Evolutionary conservation across 2,329 filamentous ascomycete genomes (phyloP).

Genomic region (Leptographium radiaticola): DNA sequence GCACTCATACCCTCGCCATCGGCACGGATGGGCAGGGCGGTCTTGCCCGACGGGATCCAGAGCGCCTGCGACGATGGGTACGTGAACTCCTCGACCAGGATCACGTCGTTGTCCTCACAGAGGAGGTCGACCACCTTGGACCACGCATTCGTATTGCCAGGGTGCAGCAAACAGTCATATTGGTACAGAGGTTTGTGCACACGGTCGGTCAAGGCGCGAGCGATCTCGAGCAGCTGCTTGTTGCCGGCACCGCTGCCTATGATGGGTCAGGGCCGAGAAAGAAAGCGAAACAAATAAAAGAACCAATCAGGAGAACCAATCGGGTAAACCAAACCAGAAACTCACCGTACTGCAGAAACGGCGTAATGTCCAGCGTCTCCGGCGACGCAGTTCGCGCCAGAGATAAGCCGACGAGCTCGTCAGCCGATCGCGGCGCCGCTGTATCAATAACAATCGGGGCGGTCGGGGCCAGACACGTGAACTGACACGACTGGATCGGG

Average conservation of each 20-base stretch:
- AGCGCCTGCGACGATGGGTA: slow-evolving; percentile 19
- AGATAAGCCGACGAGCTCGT: not conserved
- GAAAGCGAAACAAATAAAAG: too few species aligned
- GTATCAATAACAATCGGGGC: not conserved
- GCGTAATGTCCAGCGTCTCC: not conserved
- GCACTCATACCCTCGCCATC: slow-evolving; percentile 17
- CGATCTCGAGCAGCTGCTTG: not conserved
- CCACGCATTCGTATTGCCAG: slow-evolving; percentile 21
- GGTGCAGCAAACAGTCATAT: slow-evolving; percentile 15
- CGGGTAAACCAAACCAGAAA: not conserved
- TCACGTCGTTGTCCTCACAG: slow-evolving; percentile 16
- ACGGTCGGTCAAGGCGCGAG: slow-evolving; percentile 1
- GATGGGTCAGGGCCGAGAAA: not conserved
- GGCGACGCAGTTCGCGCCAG: not conserved
- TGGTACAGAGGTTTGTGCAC: slow-evolving; percentile 4
- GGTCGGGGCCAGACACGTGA: not conserved
- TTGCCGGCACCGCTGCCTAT: slow-evolving; percentile 6
- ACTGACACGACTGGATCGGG: slow-evolving; percentile 8
- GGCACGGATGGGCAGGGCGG: slow-evolving; percentile 13
- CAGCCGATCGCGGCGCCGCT: not conserved
- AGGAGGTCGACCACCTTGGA: slow-evolving; percentile 18
- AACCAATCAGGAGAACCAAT: too few species aligned
- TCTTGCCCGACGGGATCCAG: slow-evolving; percentile 18
- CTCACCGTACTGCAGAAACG: slow-evolving; percentile 9
- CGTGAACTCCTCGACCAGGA: slow-evolving; percentile 18